phyloP scores from a whole-genome alignment of 257 asterid genomes.

The Thymus mandschuricus region DNA sequence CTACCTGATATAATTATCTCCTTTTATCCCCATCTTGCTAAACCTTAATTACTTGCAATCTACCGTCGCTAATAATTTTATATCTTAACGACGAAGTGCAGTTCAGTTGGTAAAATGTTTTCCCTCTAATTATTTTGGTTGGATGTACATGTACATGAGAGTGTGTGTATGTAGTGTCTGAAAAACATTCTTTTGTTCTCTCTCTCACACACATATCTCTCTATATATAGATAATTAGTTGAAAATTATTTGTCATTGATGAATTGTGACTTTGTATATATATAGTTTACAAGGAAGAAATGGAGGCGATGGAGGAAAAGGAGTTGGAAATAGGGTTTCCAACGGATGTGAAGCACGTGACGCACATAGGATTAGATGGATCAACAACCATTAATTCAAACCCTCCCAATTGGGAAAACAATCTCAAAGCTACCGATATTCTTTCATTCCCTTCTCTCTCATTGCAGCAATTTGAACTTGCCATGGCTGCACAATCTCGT shows the following conservation, averaged over 20 bases:
- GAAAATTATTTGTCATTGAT: background rate
- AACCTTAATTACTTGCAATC: too few species aligned
- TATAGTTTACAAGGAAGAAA: slow-evolving; percentile 42
- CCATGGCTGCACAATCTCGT: slow-evolving; percentile 63
- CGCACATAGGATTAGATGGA: slow-evolving; percentile 72
- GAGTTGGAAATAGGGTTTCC: slow-evolving; percentile 69
- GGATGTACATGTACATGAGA: too few species aligned
- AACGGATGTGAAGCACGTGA: slow-evolving; percentile 65
- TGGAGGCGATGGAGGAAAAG: slow-evolving; percentile 30
- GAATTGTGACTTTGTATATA: background rate
- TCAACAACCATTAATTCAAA: slow-evolving; percentile 45
- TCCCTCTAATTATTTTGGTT: too few species aligned
- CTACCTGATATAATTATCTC: too few species aligned
- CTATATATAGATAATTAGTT: too few species aligned
- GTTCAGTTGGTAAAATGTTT: too few species aligned
- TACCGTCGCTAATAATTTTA: too few species aligned
- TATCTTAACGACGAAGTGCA: too few species aligned
- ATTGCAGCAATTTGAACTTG: slow-evolving; percentile 53
- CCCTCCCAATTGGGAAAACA: slow-evolving; percentile 39
- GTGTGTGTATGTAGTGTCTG: too few species aligned
- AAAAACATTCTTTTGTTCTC: too few species aligned
- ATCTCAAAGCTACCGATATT: slow-evolving; percentile 40
- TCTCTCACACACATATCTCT: too few species aligned
- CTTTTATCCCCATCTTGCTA: too few species aligned
- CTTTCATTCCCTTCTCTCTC: slow-evolving; percentile 57